These are phyloP conservation scores for Hordeum pubiflorum DNA, from an alignment of 202 grass and related monocot genomes.

Conservation along the genomic window DNA sequence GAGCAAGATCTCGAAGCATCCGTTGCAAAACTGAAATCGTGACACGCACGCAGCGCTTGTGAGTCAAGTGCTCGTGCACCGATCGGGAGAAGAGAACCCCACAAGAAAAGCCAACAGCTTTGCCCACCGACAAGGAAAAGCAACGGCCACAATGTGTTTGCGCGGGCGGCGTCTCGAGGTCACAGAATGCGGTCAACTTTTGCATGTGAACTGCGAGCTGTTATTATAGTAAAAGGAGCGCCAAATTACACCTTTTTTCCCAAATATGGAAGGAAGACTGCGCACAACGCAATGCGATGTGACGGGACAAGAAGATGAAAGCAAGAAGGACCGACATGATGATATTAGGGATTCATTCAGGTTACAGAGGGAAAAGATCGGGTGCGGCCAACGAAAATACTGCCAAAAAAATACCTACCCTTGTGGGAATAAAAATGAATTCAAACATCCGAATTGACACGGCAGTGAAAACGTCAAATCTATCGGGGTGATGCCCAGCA, in stretches of 20 bases:
- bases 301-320: neutral
- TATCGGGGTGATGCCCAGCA: neutral
- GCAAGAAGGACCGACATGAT: neutral
- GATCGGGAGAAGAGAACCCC: slow-evolving; percentile 22
- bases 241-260: slow-evolving; percentile 13
- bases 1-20: slow-evolving; percentile 28
- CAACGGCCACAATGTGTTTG: slow-evolving; percentile 3
- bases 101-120: slow-evolving; percentile 37
- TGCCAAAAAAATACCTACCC: neutral
- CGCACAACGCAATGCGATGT: neutral
- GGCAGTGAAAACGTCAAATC: slow-evolving; percentile 2
- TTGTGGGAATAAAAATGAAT: slow-evolving; percentile 14
- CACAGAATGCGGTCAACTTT: slow-evolving; percentile 27
- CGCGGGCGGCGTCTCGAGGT: neutral
- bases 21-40: slow-evolving; percentile 29
- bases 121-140: slow-evolving; percentile 41
- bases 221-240: slow-evolving; percentile 11
- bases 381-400: slow-evolving; percentile 8
- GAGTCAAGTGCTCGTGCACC: slow-evolving; percentile 31
- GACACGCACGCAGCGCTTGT: neutral
- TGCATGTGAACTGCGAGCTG: slow-evolving; percentile 28
- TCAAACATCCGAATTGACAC: slow-evolving; percentile 34
- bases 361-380: neutral
- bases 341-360: slow-evolving; percentile 9
- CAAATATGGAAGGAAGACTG: neutral